Base-by-base conservation (phyloP, 2,329 filamentous ascomycete species). In the Xylariales sp. region DNA sequence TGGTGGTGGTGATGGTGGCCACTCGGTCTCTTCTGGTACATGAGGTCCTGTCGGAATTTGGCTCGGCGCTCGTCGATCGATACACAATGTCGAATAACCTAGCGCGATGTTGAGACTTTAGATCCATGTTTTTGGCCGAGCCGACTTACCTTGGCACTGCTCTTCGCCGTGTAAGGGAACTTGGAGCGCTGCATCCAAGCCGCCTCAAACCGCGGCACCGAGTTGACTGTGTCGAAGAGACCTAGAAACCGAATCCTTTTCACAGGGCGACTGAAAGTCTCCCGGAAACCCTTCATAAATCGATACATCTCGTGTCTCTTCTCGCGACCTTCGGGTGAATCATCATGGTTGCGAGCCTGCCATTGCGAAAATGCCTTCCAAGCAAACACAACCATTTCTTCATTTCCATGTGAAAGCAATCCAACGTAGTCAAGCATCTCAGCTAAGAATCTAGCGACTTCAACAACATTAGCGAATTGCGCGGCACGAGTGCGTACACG, bases 381-480 rank as follows among this genome's bases (percentile, higher is more conserved):
- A 0, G 92, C 93, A 76, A 97, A 97, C 3, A 86, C 84, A 59
- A 93, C 89, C 89, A 96, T 91, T 72, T 96, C 93, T 75, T 97
- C 92, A 73, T 97, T 97, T 10, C 93, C 93, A 59, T 92, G 90
- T 12, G 90, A 91, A 14, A 97, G 83, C 0, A 97, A 83, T 1
- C 93, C 93, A 62, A 96, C 89, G 72, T 92, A 90, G 74, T 96
- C 92, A 6, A 96, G 84, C 93, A 95, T 95, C 75, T 96, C 92
- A 0, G 93, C 92, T 0, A 93, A 80, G 74, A 93, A 93, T 2
- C 91, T 87, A 0, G 91, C 91, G 50, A 91, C 91, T 71, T 41
- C 45, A 32, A 30, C 48, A n/a, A 62, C 10, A 41, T 71, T 49
- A 66, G 61, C 18, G 23, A 50, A 60, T 30, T 9, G 32, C 52